Evolutionary conservation across 352 stramenopile species (phyloP), one percentile per base, ranked within the genome.

Genomic region (Pythium inflatum): DNA sequence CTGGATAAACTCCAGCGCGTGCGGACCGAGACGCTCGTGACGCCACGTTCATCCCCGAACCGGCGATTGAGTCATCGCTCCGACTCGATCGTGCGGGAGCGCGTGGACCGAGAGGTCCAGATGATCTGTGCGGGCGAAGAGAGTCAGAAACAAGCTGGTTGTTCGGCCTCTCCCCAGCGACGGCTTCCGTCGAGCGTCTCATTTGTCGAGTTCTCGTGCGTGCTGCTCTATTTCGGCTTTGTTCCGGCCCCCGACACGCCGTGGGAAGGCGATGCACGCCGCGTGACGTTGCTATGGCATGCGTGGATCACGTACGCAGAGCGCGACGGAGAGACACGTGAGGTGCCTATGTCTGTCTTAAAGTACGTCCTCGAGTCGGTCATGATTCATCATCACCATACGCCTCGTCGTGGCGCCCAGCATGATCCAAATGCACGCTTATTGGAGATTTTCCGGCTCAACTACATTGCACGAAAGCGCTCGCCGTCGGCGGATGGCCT

Each of bases 201-300:
- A 14, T 76, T 76, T 38, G 60, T 90, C 18, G 78, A 87, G 63
- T 90, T 90, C 57, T 87, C 82, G 8, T 90, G 82, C 34, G 78
- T 73, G 1, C 40, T 90, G 3, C 59, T 90, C 12, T 85, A 87
- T 43, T 90, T 90, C 30, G 82, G 82, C 20, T 76, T 90, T 34
- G 78, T 87, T 24, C 62, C 75, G 1, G 71, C 78, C 31, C 59
- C 78, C 18, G 75, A 79, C n/a, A 80, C 78, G 2, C 66, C 62
- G 4, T 88, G 73, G 66, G 57, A 77, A 62, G 57, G 66, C 7
- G 64, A 77, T 24, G 7, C 75, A 25, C 28, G 70, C 4, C n/a
- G n/a, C n/a, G 50, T 81, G 20, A 88, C 82, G 27, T 40, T 90
- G 18, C 63, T 90, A 2, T 90, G 80, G 82, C 71, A 86, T 30